Conservation (phyloP, 2,329 filamentous ascomycete genomes). For the Trichophyton verrucosum region DNA sequence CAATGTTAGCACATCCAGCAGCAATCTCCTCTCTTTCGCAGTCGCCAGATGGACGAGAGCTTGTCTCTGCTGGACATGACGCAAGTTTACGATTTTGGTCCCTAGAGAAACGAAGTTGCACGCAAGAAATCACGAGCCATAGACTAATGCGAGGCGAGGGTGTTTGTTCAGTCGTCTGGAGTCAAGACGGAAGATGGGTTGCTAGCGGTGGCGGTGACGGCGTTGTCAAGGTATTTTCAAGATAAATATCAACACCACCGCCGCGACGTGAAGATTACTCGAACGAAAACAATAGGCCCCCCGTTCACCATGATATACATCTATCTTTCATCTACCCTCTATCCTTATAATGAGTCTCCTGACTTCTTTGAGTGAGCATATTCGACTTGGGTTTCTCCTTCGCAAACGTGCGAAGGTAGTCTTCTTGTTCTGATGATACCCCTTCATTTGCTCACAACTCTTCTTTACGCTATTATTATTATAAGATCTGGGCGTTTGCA, state of each 20-base stretch:
- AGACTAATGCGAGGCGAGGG: conserved; percentile 92
- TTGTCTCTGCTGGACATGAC: conserved; percentile 92
- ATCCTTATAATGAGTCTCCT: neutral
- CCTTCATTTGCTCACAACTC: neutral
- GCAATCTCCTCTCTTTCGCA: conserved; percentile 85
- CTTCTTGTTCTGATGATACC: conserved; percentile 4
- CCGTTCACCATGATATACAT: neutral
- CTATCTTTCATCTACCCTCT: neutral
- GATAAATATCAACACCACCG: conserved; percentile 18
- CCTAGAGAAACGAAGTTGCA: conserved; percentile 86
- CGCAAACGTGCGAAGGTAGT: neutral
- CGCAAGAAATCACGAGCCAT: conserved; percentile 87
- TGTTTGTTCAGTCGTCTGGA: conserved; percentile 90
- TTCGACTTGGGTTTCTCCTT: neutral
- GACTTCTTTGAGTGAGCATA: neutral
- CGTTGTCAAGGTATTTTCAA: conserved; percentile 75
- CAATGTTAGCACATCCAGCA: conserved; percentile 91
- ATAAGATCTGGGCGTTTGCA: conserved; percentile 2
- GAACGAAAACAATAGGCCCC: neutral
- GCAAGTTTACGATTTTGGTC: conserved; percentile 95
- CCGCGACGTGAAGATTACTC: neutral
- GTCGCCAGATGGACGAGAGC: conserved; percentile 83
- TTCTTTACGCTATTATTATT: conserved; percentile 1
- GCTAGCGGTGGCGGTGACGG: conserved; percentile 91
- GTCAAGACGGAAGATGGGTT: conserved; percentile 85